phyloP scores from a whole-genome alignment of 352 stramenopile species.

The Phytophthora citrophthora region DNA sequence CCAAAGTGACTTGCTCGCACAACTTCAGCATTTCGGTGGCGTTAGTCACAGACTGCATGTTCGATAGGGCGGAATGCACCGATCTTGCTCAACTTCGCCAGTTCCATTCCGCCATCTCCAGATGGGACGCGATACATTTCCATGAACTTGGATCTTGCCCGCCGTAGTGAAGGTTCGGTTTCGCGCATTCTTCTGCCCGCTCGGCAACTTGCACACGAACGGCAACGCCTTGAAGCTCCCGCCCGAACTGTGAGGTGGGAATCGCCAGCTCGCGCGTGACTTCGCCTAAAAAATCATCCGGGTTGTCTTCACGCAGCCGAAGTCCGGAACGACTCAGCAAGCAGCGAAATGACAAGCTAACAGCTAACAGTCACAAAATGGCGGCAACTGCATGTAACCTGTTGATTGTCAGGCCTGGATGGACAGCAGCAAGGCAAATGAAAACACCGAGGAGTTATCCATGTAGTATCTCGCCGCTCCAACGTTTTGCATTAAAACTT shows the following conservation, averaged over 20 bases:
- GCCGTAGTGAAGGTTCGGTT: slow-evolving; percentile 22
- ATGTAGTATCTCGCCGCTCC: background rate
- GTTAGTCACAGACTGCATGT: slow-evolving; percentile 13
- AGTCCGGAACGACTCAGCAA: background rate
- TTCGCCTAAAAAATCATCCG: slow-evolving; percentile 16
- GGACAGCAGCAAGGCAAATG: too few species aligned
- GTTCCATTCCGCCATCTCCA: slow-evolving; percentile 18
- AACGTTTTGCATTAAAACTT: background rate
- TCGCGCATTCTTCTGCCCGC: background rate
- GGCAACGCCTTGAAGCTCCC: slow-evolving; percentile 10
- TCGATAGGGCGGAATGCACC: slow-evolving; percentile 27
- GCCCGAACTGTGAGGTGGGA: slow-evolving; percentile 13
- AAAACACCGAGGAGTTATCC: too few species aligned
- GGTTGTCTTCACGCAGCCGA: slow-evolving; percentile 8
- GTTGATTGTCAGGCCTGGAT: too few species aligned
- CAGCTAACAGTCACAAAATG: too few species aligned
- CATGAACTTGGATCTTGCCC: slow-evolving; percentile 20
- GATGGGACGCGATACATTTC: slow-evolving; percentile 27
- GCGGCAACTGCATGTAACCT: background rate
- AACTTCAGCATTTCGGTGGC: slow-evolving; percentile 22
- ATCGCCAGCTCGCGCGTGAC: slow-evolving; percentile 19
- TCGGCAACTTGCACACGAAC: slow-evolving; percentile 10
- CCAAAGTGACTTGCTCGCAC: background rate
- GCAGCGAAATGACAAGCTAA: slow-evolving; percentile 5
- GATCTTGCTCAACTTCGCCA: slow-evolving; percentile 3